A percentile compares a stretch with the other conserved stretches of the same genome.
phyloP scores from a whole-genome alignment of 805 yeast genomes.

The Spathaspora sp. region DNA sequence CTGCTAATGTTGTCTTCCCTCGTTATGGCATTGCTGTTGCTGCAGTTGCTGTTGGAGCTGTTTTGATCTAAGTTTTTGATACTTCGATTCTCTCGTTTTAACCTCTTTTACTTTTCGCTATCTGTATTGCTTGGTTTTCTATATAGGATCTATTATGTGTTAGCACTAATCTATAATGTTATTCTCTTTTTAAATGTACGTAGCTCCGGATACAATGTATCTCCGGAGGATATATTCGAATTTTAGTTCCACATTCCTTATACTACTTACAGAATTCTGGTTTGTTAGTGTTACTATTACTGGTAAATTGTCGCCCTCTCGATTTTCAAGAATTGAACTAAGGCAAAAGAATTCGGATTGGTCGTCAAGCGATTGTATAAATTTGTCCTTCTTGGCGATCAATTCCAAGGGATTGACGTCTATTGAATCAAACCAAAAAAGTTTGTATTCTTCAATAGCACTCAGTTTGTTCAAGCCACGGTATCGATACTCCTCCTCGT shows the following conservation, averaged over 20 bases:
- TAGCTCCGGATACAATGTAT: neutral
- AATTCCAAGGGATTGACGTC: conserved; percentile 6
- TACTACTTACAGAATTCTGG: conserved; percentile 6
- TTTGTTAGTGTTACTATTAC: conserved; percentile 14
- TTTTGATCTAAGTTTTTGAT: conserved; percentile 13
- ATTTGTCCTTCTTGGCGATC: conserved; percentile 1
- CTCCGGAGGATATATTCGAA: conserved; percentile 1
- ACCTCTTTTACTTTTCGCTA: neutral
- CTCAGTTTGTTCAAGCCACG: neutral
- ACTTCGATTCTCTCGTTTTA: neutral
- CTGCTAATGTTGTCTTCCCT: conserved; percentile 13
- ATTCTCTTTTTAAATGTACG: neutral
- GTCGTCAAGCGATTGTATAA: conserved; percentile 3
- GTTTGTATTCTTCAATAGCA: neutral
- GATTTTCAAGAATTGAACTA: conserved; percentile 7
- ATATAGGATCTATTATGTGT: neutral
- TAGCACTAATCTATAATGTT: neutral
- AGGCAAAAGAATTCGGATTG: conserved; percentile 7
- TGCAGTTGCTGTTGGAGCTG: conserved; percentile 15
- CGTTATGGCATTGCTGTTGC: conserved; percentile 15
- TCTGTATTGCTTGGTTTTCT: neutral
- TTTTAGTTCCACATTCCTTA: conserved; percentile 6
- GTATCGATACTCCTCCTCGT: neutral
- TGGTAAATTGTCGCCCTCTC: conserved; percentile 8
- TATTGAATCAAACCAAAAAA: conserved; percentile 10